phyloP scores from a whole-genome alignment of 768 basidiomycete species.

The Podaxis sp. region DNA sequence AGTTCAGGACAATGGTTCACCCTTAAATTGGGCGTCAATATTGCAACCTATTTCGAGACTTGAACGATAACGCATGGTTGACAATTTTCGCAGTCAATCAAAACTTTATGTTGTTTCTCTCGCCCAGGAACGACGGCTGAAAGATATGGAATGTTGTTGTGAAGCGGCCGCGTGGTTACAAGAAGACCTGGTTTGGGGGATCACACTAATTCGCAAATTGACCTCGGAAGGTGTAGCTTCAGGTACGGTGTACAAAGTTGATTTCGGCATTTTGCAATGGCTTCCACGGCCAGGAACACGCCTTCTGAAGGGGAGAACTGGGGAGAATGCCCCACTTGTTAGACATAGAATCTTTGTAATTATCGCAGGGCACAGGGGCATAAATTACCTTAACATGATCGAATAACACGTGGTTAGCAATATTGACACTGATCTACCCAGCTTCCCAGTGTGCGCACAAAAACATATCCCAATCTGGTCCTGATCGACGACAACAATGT shows the following conservation, averaged over 20 bases:
- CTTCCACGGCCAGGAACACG: too few species aligned
- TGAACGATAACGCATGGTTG: not conserved
- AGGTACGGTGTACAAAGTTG: too few species aligned
- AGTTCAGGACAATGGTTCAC: not conserved
- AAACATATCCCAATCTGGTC: not conserved
- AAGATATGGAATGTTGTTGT: not conserved
- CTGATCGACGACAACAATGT: slow-evolving; percentile 13
- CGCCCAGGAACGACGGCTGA: not conserved
- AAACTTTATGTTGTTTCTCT: not conserved
- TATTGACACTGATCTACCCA: too few species aligned
- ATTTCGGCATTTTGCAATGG: too few species aligned
- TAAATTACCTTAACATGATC: too few species aligned
- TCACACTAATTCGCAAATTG: too few species aligned
- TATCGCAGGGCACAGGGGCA: too few species aligned
- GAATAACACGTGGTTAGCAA: too few species aligned
- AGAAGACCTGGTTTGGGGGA: not conserved
- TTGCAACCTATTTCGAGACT: not conserved
- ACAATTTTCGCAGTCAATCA: not conserved
- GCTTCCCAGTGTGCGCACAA: not conserved
- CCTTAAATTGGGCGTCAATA: not conserved
- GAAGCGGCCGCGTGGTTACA: not conserved
- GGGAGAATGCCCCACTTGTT: too few species aligned
- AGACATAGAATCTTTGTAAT: too few species aligned
- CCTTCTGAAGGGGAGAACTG: too few species aligned
- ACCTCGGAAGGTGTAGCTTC: too few species aligned